Evolutionary conservation across 106 monocot species (phyloP), one percentile per base, ranked within the genome.

Genomic region (Acorus calamus): DNA sequence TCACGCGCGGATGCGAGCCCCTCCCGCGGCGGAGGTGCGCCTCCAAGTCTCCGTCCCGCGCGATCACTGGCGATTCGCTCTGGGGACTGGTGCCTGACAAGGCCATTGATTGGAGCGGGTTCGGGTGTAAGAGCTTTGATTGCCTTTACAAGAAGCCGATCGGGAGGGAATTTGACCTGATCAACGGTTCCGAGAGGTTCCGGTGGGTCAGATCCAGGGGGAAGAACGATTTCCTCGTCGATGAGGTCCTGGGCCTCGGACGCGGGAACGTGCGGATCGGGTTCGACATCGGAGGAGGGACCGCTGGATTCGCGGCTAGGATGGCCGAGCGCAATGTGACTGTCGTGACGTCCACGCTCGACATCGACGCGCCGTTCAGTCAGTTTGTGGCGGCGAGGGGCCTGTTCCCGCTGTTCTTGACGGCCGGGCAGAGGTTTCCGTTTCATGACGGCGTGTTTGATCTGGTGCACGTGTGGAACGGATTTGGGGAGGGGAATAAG

Each of bases 291-390:
- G 79, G 59, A 3, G 85, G 85, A 49, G 78, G 83, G 4, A 73
- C 76, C 0, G 90, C 69, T 3, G 69, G 85, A 42, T 98, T 91
- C 61, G 96, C 91, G 2, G 91, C 87, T 5, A 72, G 78, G 70
- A 98, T 98, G 96, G 84, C 85, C 5, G 91, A 85, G 62, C 63
- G 76, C 54, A 83, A 81, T 49, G 85, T 98, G 13, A 98, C 96
- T 0, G 14, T 98, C 8, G 55, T 98, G 11, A 88, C 87, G 4
- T 71, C 87, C 8, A 78, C 82, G 1, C 53, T 75, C 44, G 56
- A 82, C 42, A 42, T 12, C 45, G 80, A 66, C 0, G 64, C 72
- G 11, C 49, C 70, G 47, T 71, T 65, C 2, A 63, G 74, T 46
- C 81, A 74, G 53, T 61, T 83, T 42, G 72, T 80, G 13, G 77